These are phyloP conservation scores for Paramecium biaurelia DNA, from an alignment of 73 alveolate species.

Conservation along the genomic window DNA sequence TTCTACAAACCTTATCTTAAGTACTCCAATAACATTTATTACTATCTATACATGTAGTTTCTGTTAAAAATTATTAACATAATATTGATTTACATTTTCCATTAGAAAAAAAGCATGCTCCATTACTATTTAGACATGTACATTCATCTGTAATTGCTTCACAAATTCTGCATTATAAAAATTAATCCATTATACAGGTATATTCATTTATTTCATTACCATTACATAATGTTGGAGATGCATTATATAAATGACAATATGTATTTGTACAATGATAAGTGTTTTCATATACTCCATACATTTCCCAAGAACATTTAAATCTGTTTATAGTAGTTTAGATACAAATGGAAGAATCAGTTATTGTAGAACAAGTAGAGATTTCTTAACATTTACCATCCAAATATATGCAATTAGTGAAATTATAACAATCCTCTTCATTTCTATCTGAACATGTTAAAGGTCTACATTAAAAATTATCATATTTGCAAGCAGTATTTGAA, in stretches of 20 bases:
- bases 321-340: neutral
- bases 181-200: neutral
- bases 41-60: neutral
- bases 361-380: neutral
- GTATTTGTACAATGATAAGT: conserved; percentile 11
- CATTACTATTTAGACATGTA: neutral
- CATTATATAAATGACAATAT: neutral
- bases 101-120: neutral
- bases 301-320: neutral
- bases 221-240: neutral
- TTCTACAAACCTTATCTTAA: neutral
- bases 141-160: neutral
- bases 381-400: neutral
- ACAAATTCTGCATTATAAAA: neutral
- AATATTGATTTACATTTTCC: neutral
- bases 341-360: neutral
- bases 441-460: neutral
- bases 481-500: neutral
- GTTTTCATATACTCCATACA: neutral
- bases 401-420: neutral
- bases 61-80: neutral
- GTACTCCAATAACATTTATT: conserved; percentile 41
- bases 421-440: neutral
- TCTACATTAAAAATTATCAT: neutral
- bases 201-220: conserved; percentile 21